A percentile compares a stretch with the other conserved stretches of the same genome.
Conservation (phyloP, 495 filamentous ascomycete genomes). For the Sordaria brevicollis region DNA sequence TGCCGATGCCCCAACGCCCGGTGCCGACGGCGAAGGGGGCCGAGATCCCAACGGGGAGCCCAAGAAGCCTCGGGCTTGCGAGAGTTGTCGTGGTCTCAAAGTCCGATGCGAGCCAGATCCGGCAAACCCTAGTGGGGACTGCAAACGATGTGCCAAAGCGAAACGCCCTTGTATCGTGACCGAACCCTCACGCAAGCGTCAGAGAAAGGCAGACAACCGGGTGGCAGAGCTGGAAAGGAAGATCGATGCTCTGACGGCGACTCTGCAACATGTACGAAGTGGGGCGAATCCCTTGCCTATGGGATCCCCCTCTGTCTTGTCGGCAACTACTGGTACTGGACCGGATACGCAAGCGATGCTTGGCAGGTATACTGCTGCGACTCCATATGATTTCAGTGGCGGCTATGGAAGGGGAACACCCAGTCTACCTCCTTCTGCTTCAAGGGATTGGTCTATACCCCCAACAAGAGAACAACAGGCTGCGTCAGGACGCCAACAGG, state of each 20-base stretch:
- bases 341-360: not conserved
- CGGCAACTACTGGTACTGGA: not conserved
- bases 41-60: constrained; percentile 41
- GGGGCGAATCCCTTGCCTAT: not conserved
- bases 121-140: constrained; percentile 52
- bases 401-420: not conserved
- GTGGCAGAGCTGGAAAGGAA: constrained; percentile 92
- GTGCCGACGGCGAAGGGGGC: constrained; percentile 7
- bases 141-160: constrained; percentile 81
- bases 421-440: not conserved
- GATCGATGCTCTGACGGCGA: constrained; percentile 80
- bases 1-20: constrained; percentile 1
- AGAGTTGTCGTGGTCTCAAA: constrained; percentile 82
- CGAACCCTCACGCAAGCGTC: constrained; percentile 70
- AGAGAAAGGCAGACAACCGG: constrained; percentile 87
- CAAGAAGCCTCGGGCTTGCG: constrained; percentile 83
- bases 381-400: not conserved
- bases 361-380: not conserved
- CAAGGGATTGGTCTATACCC: not conserved
- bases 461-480: not conserved
- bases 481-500: not conserved
- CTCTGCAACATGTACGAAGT: constrained; percentile 49
- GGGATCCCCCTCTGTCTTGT: constrained; percentile 14
- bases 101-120: constrained; percentile 77
- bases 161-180: constrained; percentile 71